phyloP scores from a whole-genome alignment of 2,329 filamentous ascomycete genomes.

The Penicillium corylophilum region DNA sequence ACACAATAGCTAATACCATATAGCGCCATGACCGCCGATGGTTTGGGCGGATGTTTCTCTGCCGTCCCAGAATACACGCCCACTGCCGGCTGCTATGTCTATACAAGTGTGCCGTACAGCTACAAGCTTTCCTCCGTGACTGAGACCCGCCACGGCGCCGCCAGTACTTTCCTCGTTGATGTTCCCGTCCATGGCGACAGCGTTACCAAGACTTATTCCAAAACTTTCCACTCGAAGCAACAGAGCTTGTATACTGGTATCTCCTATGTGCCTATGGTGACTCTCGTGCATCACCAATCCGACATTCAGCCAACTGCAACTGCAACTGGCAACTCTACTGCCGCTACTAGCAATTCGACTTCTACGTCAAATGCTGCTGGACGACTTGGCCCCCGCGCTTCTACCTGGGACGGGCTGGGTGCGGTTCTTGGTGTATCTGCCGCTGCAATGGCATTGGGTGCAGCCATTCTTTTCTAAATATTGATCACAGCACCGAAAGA shows the following conservation, averaged over 20 bases:
- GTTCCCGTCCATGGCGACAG: background rate
- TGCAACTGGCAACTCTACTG: background rate
- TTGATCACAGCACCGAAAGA: background rate
- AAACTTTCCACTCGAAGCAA: background rate
- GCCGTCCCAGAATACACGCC: background rate
- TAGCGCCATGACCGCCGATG: constrained; percentile 1
- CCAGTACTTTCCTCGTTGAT: background rate
- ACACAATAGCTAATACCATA: background rate
- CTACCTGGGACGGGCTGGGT: constrained; percentile 3
- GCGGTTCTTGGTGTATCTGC: constrained; percentile 3
- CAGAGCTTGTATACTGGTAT: background rate
- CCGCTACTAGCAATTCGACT: background rate
- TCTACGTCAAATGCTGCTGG: constrained; percentile 12
- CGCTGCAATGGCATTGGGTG: constrained; percentile 7
- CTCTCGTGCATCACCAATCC: constrained; percentile 8
- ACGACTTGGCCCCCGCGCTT: background rate
- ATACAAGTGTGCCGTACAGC: background rate
- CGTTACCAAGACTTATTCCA: background rate
- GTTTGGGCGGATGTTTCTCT: constrained; percentile 1
- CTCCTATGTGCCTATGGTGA: constrained; percentile 2
- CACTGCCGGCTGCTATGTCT: background rate
- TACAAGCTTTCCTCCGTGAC: background rate
- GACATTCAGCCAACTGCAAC: constrained; percentile 1
- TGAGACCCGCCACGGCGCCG: background rate
- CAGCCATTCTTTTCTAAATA: constrained; percentile 2